Base-by-base conservation (phyloP, 2,329 filamentous ascomycete genomes). In the Claviceps pusilla region DNA sequence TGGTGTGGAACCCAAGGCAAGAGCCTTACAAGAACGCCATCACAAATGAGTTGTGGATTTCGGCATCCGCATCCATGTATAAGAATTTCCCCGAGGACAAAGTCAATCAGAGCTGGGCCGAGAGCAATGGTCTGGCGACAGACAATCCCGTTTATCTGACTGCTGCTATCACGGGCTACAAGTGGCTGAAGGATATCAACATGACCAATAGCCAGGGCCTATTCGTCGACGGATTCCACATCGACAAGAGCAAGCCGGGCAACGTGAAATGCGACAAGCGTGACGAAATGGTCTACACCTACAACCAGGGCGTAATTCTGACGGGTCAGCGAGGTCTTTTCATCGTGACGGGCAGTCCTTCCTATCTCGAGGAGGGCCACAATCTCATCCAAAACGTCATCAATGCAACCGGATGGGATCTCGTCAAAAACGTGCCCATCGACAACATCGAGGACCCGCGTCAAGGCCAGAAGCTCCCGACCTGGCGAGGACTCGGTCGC, bases 1-100 rank as follows among this genome's bases (percentile, higher is more conserved):
- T 97, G 86, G 78, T 82, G 14, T 97, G 91, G 91, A 94, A 87
- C 60, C 88, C 88, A 3, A 79, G 80, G 41, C 71, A 91, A 33
- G 69, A 76, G 43, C 89, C 89, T 0, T 97, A 96, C 73, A 97
- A 96, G 66, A 97, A 97, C 63, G 89, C 91, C 58, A 94, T 97
- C 62, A 97, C 91, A 35, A 96, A 96, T 64, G 82, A 96, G 65
- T 78, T 96, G 1, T 96, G 80, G 70, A 87, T 96, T 57, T 77
- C 90, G 0, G 89, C 88, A 0, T 93, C 87, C 28, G 79, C 91
- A 41, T 80, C 78, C 53, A 96, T 97, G 91, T 96, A 95, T 65
- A 76, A 93, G 5, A 79, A 91, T 64, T 94, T 90, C 59, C 88
- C 90, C 0, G 87, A 89, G 1, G 89, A 95, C 65, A 69, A 76